Conservation (phyloP, 2,329 filamentous ascomycete genomes). For the Rhinocladiella mackenziei region DNA sequence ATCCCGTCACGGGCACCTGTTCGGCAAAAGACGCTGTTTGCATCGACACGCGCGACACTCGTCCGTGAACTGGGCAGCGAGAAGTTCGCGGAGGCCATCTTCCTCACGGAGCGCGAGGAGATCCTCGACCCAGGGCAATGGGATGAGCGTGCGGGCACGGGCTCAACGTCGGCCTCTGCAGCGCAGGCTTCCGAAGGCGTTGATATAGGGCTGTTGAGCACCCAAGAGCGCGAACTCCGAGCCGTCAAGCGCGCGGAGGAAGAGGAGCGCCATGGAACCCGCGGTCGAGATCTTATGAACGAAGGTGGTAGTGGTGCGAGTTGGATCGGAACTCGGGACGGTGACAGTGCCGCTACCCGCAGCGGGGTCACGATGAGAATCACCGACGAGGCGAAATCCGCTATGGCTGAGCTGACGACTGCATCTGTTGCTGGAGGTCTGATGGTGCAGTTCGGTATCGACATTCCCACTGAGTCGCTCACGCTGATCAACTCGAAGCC, state of each 20-base stretch:
- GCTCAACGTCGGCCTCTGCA: constrained; percentile 34
- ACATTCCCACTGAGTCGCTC: constrained; percentile 52
- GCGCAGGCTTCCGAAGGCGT: constrained; percentile 29
- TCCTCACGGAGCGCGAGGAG: constrained; percentile 57
- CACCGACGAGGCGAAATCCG: constrained; percentile 51
- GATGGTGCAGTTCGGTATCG: constrained; percentile 39
- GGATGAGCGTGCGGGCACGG: constrained; percentile 46
- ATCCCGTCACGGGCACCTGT: constrained; percentile 61
- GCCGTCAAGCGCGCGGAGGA: constrained; percentile 58
- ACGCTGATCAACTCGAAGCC: constrained; percentile 42
- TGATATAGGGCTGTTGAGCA: constrained; percentile 54
- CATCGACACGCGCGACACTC: constrained; percentile 59
- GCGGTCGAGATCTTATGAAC: constrained; percentile 44
- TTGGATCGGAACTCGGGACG: constrained; percentile 16
- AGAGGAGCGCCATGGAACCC: constrained; percentile 52
- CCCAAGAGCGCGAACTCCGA: constrained; percentile 57
- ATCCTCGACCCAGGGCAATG: constrained; percentile 52
- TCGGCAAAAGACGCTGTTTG: constrained; percentile 63
- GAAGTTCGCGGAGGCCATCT: constrained; percentile 55
- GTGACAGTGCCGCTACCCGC: constrained; percentile 32
- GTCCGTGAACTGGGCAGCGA: constrained; percentile 59
- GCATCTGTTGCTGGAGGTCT: constrained; percentile 16
- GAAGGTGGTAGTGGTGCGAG: constrained; percentile 40
- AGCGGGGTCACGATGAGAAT: constrained; percentile 50
- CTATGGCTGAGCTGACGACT: constrained; percentile 42